Evolutionary conservation across 192 early-diverging fungal genomes (phyloP).

Genomic region (Coemansia sp.): DNA sequence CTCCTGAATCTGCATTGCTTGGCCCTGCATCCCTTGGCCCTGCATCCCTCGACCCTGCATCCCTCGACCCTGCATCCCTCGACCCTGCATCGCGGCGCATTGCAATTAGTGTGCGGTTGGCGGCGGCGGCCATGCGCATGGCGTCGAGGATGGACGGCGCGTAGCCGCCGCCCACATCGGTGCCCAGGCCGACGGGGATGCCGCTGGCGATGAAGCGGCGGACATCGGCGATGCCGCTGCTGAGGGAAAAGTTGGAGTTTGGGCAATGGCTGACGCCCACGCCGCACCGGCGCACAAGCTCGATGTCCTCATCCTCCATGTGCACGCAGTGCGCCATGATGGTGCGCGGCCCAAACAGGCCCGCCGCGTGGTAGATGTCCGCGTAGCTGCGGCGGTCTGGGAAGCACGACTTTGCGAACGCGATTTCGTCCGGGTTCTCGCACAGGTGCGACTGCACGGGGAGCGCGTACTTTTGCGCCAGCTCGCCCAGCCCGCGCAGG

Average conservation of each 20-base stretch:
- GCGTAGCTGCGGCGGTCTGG: slow-evolving; percentile 72
- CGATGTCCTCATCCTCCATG: slow-evolving; percentile 70
- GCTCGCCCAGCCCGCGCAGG: slow-evolving; percentile 63
- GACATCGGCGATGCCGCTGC: slow-evolving; percentile 79
- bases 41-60: neutral
- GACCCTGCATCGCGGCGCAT: slow-evolving; percentile 20
- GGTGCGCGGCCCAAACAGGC: slow-evolving; percentile 68
- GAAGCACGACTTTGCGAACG: slow-evolving; percentile 72
- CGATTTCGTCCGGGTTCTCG: slow-evolving; percentile 80
- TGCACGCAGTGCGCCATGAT: slow-evolving; percentile 96
- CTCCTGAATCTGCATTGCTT: neutral
- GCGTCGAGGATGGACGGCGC: slow-evolving; percentile 82
- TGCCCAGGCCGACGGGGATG: slow-evolving; percentile 89
- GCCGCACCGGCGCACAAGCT: slow-evolving; percentile 59
- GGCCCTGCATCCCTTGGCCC: slow-evolving; percentile 12
- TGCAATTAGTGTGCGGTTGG: slow-evolving; percentile 61
- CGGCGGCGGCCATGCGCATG: slow-evolving; percentile 76
- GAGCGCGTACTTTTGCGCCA: slow-evolving; percentile 71
- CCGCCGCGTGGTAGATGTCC: slow-evolving; percentile 70
- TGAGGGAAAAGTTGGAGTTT: slow-evolving; percentile 84
- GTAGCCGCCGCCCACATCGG: slow-evolving; percentile 90
- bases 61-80: neutral
- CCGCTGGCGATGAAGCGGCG: slow-evolving; percentile 67
- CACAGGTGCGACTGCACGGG: slow-evolving; percentile 92
- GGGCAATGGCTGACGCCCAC: slow-evolving; percentile 91